These are phyloP conservation scores for Ambrosiella beaveri DNA, from an alignment of 2,329 filamentous ascomycete genomes.

Conservation along the genomic window DNA sequence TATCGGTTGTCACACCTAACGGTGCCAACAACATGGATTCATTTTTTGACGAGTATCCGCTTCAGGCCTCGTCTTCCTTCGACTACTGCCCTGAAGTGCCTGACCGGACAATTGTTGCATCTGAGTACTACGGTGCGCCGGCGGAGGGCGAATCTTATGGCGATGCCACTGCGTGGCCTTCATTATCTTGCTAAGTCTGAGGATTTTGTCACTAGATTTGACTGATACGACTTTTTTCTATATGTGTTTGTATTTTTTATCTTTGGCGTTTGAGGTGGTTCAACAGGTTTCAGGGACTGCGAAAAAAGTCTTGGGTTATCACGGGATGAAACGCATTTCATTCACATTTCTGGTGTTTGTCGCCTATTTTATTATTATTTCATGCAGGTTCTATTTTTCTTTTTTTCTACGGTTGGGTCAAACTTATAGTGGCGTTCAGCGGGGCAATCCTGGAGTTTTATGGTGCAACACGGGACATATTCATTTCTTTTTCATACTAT, in stretches of 20 bases:
- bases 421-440: constrained; percentile 11
- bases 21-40: constrained; percentile 4
- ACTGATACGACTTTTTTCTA: constrained; percentile 8
- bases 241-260: constrained; percentile 13
- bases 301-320: constrained; percentile 3
- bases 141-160: constrained; percentile 9
- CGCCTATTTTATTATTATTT: constrained; percentile 14
- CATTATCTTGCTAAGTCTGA: not conserved
- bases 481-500: not conserved
- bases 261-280: constrained; percentile 4
- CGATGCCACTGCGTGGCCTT: constrained; percentile 9
- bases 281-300: not conserved
- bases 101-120: constrained; percentile 1
- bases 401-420: constrained; percentile 7
- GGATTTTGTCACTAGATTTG: not conserved
- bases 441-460: constrained; percentile 5
- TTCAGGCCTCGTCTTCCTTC: not conserved
- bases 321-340: constrained; percentile 2
- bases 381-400: constrained; percentile 11
- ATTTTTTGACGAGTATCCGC: constrained; percentile 5
- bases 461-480: not conserved
- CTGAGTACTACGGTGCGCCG: constrained; percentile 1
- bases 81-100: constrained; percentile 1
- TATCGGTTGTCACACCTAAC: not conserved
- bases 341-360: constrained; percentile 11